Evolutionary conservation across 441 rosid genomes (phyloP).

Genomic region (Flueggea neowawraea): DNA sequence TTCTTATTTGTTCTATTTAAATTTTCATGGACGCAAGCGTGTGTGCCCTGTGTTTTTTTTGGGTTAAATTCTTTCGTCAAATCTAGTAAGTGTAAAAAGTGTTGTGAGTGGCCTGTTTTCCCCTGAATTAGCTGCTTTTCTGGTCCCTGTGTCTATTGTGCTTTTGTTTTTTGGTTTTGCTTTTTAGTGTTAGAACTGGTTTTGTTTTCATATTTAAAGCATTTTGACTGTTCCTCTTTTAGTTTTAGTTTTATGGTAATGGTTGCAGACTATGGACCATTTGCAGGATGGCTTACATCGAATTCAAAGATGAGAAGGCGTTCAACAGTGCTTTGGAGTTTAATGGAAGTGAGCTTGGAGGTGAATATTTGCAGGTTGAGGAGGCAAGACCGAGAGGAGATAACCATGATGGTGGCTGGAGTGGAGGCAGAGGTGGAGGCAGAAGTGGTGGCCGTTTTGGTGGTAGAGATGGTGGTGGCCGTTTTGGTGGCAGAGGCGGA

Average conservation of each 20-base stretch:
- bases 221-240: neutral
- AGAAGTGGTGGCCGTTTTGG: slow-evolving; percentile 35
- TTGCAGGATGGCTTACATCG: slow-evolving; percentile 71
- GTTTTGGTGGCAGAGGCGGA: slow-evolving; percentile 35
- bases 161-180: too few relatives aligned
- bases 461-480: slow-evolving; percentile 33
- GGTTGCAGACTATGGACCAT: too few relatives aligned
- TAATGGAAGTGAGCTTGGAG: slow-evolving; percentile 50
- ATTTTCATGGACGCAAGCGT: too few relatives aligned
- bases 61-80: too few relatives aligned
- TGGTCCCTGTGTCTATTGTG: too few relatives aligned
- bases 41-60: too few relatives aligned
- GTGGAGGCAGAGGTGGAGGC: slow-evolving; percentile 31
- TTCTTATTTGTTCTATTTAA: too few relatives aligned
- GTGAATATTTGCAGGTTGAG: slow-evolving; percentile 47
- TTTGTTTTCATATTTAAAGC: neutral
- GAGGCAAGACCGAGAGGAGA: slow-evolving; percentile 69
- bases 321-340: slow-evolving; percentile 59
- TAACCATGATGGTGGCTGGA: slow-evolving; percentile 24
- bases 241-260: too few relatives aligned
- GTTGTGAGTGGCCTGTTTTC: too few relatives aligned
- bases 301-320: slow-evolving; percentile 37
- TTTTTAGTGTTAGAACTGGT: neutral
- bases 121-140: too few relatives aligned
- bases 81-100: too few relatives aligned